These are phyloP conservation scores for Aspergillus phoenicis DNA, from an alignment of 2,329 filamentous ascomycete species.

Conservation along the genomic window DNA sequence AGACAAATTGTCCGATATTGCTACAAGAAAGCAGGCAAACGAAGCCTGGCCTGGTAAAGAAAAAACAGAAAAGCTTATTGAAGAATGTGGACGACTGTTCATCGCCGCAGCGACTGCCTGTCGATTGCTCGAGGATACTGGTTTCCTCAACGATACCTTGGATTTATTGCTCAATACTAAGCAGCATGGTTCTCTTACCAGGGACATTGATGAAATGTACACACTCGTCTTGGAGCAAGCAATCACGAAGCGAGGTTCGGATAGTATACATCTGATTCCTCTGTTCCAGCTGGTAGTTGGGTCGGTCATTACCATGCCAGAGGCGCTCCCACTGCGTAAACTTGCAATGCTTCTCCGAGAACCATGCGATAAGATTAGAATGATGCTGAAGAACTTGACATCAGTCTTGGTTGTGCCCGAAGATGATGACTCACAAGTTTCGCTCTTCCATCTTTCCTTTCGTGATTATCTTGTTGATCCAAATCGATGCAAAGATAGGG, in stretches of 20 bases:
- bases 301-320: background rate
- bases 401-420: background rate
- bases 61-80: background rate
- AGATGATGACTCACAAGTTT: background rate
- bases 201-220: background rate
- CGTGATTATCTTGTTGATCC: background rate
- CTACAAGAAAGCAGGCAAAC: accelerated
- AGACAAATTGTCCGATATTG: background rate
- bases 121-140: background rate
- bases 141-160: background rate
- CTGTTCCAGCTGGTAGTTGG: background rate
- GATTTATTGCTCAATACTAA: background rate
- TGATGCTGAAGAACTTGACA: background rate
- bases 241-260: background rate
- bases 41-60: background rate
- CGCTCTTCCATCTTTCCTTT: background rate
- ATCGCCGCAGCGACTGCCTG: background rate
- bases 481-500: background rate
- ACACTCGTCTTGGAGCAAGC: background rate
- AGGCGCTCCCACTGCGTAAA: background rate
- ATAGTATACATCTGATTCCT: background rate
- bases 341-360: background rate
- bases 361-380: background rate
- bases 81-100: background rate
- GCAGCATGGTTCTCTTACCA: background rate